Evolutionary conservation across 305 asterid genomes (phyloP).

Genomic region (Rubia tinctorum): DNA sequence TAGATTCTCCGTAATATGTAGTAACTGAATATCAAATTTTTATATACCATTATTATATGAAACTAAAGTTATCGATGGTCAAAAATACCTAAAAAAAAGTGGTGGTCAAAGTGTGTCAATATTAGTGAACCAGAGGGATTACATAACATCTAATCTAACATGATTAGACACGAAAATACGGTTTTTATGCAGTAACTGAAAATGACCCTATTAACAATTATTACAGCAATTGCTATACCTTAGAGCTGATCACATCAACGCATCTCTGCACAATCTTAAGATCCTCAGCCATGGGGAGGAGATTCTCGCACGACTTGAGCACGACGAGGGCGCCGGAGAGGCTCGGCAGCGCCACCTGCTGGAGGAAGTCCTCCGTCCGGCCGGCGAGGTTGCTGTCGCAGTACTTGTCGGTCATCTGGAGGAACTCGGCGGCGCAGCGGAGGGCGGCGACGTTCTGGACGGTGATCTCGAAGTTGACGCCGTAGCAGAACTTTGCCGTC

Average conservation of each 20-base stretch:
- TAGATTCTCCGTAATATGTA: too few relatives aligned
- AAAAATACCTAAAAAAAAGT: too few relatives aligned
- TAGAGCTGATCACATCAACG: conserved; percentile 74
- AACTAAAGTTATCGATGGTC: too few relatives aligned
- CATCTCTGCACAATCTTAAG: conserved; percentile 67
- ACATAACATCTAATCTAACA: too few relatives aligned
- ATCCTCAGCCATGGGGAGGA: conserved; percentile 81
- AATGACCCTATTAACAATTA: neutral
- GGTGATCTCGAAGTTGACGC: conserved; percentile 95
- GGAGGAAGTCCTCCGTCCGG: conserved; percentile 76
- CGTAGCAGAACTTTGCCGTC: conserved; percentile 90
- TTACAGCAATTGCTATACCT: conserved; percentile 36
- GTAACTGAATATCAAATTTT: too few relatives aligned
- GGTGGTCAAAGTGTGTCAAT: too few relatives aligned
- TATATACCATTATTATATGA: too few relatives aligned
- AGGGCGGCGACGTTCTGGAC: conserved; percentile 91
- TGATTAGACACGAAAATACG: too few relatives aligned
- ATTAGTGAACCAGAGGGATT: too few relatives aligned
- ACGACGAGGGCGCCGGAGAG: conserved; percentile 85
- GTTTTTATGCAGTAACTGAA: neutral
- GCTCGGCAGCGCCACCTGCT: conserved; percentile 80
- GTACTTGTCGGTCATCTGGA: conserved; percentile 84
- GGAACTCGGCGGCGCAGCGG: conserved; percentile 84
- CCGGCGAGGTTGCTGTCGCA: conserved; percentile 72
- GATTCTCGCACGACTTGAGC: conserved; percentile 78